These are phyloP conservation scores for Diaporthe sp. DNA, from an alignment of 2,329 filamentous ascomycete genomes.

Conservation along the genomic window DNA sequence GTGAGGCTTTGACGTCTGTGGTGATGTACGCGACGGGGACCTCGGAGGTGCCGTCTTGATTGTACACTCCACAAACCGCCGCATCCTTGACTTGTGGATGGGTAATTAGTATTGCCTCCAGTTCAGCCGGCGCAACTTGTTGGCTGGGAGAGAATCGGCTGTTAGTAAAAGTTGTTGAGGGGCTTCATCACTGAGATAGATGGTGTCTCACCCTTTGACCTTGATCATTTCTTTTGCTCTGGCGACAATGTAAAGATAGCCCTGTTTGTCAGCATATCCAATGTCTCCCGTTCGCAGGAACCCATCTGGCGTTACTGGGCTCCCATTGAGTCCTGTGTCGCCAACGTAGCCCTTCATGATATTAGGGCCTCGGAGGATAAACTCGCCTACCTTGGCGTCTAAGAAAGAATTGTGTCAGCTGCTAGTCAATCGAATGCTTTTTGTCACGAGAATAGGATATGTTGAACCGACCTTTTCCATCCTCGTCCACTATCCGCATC, in stretches of 20 bases:
- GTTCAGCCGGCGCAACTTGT: slow-evolving; percentile 37
- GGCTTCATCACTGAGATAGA: neutral
- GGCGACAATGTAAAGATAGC: slow-evolving; percentile 37
- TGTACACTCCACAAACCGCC: slow-evolving; percentile 36
- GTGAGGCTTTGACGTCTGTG: neutral
- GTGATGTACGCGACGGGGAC: slow-evolving; percentile 36
- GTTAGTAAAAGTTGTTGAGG: neutral
- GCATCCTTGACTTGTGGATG: slow-evolving; percentile 33
- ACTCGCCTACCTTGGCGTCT: slow-evolving; percentile 35
- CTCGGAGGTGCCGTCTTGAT: slow-evolving; percentile 37
- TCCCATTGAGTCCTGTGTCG: neutral
- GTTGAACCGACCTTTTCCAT: slow-evolving; percentile 25
- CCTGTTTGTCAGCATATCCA: slow-evolving; percentile 32
- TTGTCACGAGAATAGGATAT: neutral
- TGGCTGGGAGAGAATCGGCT: neutral
- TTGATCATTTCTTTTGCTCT: slow-evolving; percentile 40
- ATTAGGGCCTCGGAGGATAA: slow-evolving; percentile 36
- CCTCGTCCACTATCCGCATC: slow-evolving; percentile 36
- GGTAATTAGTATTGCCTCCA: slow-evolving; percentile 34
- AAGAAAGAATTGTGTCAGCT: neutral
- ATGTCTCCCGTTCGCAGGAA: slow-evolving; percentile 37
- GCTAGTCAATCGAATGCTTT: too few relatives aligned
- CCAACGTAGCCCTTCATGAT: slow-evolving; percentile 38
- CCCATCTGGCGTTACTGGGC: slow-evolving; percentile 13
- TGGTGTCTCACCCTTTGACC: slow-evolving; percentile 34